Evolutionary conservation across 352 stramenopile genomes (phyloP).

Genomic region (Globisporangium canariense): DNA sequence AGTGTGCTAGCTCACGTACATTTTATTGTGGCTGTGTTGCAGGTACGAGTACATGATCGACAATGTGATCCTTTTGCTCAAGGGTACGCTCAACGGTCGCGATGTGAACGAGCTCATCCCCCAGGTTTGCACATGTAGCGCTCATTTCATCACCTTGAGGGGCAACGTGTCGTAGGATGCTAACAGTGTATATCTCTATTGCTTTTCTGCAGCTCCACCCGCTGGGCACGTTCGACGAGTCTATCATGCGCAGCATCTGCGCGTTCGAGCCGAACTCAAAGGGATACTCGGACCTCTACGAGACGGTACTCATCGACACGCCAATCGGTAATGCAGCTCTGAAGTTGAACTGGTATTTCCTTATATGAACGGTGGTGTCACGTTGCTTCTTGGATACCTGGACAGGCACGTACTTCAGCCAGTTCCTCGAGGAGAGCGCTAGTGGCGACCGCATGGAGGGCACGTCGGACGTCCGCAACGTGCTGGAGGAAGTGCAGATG

Average conservation of each 20-base stretch:
- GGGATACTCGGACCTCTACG: constrained; percentile 98
- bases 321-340: constrained; percentile 82
- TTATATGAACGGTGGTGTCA: neutral
- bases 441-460: constrained; percentile 78
- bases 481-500: constrained; percentile 99
- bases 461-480: constrained; percentile 91
- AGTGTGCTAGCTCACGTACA: neutral
- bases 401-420: constrained; percentile 96
- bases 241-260: constrained; percentile 98
- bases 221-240: constrained; percentile 98
- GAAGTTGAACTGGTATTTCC: neutral
- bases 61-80: constrained; percentile 99
- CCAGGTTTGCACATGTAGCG: constrained; percentile 38
- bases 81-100: constrained; percentile 95
- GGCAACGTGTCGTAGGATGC: no score
- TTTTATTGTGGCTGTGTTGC: constrained; percentile 16
- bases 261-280: constrained; percentile 97
- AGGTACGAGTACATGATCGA: constrained; percentile 99
- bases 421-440: constrained; percentile 95
- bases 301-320: constrained; percentile 99
- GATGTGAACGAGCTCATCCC: constrained; percentile 98
- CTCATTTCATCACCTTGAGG: no score
- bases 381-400: neutral
- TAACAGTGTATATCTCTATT: constrained; percentile 5
- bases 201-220: constrained; percentile 91